phyloP scores from a whole-genome alignment of 1,284 basidiomycete species.

The Volvariella surrecta region DNA sequence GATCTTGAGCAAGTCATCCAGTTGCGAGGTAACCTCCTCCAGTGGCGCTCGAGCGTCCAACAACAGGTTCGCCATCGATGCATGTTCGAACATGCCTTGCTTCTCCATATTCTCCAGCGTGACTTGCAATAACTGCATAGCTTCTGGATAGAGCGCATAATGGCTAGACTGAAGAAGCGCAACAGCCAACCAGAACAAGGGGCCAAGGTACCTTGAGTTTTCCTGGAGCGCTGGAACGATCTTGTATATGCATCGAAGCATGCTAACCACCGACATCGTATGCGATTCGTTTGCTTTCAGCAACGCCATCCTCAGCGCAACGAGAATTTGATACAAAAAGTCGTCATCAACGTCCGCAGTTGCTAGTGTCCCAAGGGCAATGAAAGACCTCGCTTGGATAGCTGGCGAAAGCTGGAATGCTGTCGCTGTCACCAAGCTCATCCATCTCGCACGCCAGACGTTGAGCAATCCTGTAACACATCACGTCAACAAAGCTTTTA shows the following conservation, averaged over 20 bases:
- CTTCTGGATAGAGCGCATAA: slow-evolving; percentile 66
- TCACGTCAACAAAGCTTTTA: background rate
- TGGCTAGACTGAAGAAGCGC: slow-evolving; percentile 74
- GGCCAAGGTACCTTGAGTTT: slow-evolving; percentile 65
- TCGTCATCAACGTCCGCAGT: slow-evolving; percentile 82
- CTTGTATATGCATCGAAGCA: slow-evolving; percentile 79
- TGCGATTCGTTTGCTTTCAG: slow-evolving; percentile 60
- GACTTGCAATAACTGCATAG: slow-evolving; percentile 54
- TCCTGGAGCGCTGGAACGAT: slow-evolving; percentile 63
- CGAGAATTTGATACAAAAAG: slow-evolving; percentile 82
- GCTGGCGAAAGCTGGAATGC: slow-evolving; percentile 91
- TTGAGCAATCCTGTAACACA: slow-evolving; percentile 66
- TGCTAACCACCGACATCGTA: slow-evolving; percentile 71
- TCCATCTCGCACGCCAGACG: slow-evolving; percentile 90
- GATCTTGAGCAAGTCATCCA: slow-evolving; percentile 67
- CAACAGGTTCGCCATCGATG: slow-evolving; percentile 49
- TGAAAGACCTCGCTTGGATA: slow-evolving; percentile 85
- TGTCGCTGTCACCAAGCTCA: slow-evolving; percentile 85
- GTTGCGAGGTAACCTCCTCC: slow-evolving; percentile 62
- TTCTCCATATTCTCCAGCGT: slow-evolving; percentile 61
- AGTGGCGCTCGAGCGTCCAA: slow-evolving; percentile 58
- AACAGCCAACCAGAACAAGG: slow-evolving; percentile 82
- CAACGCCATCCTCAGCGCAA: slow-evolving; percentile 68
- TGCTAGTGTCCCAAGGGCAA: slow-evolving; percentile 75
- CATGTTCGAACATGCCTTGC: slow-evolving; percentile 46